Base-by-base conservation (phyloP, 257 asterid species). In the Haberlea rhodopensis region DNA sequence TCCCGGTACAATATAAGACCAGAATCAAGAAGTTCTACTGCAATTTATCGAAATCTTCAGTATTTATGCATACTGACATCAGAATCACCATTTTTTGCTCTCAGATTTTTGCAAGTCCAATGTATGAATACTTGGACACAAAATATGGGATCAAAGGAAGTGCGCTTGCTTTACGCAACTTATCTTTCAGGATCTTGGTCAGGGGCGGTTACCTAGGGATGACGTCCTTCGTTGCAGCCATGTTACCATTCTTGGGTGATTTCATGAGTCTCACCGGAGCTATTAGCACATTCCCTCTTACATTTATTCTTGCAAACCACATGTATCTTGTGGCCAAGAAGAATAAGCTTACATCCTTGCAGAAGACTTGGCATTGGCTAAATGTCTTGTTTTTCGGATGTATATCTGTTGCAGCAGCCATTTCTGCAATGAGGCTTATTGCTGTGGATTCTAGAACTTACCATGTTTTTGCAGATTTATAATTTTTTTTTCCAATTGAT, bases 181-280 rank as follows among this genome's bases (percentile, higher is more conserved):
- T 94, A 53, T 63, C 81, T 11, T 94, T 94, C 84, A 69, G 99
- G 61, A 10, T 85, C 27, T 9, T 71, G 0, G 97, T 94, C 58
- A 79, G 99, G 65, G 99, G 95, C 0, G 87, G 99, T 21, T 94
- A 94, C 69, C 46, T 94, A 5, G 90, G 77, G 0, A 26, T 83
- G 46, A 90, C 85, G 5, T 80, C 97, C 0, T 79, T 94, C 16
- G 80, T 94, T 7, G 74, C 99, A 0, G 96, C 97, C 5, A 8
- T 94, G 82, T 76, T 94, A 58, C 99, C 99, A 6, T 94, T 94
- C 70, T 70, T 94, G 60, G 99, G 99, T 60, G 97, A 90, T 67
- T 94, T 94, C 81, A 94, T 88, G 99, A 94, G 97, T 86, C 88
- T 94, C 0, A 94, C 99, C 0, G 99, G 99, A 48, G 97, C 99